Percentiles rank a stretch among this genome's conserved stretches.
These are phyloP conservation scores for Zalerion maritima DNA, from an alignment of 495 filamentous ascomycete genomes.

Conservation along the genomic window DNA sequence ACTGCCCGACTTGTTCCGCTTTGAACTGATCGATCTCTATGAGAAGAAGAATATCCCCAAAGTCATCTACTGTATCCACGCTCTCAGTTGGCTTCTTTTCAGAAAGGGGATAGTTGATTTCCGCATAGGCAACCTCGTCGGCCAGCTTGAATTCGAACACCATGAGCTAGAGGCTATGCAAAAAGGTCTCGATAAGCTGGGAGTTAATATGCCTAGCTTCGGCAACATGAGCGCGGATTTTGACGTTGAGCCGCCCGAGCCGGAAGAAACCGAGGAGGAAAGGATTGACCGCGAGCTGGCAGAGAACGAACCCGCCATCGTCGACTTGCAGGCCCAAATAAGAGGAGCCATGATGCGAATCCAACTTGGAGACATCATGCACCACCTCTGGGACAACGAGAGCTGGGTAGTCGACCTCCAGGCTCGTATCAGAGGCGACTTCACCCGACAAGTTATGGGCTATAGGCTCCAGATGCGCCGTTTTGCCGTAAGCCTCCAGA, in stretches of 20 bases:
- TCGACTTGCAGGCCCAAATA: constrained; percentile 79
- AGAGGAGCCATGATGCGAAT: constrained; percentile 67
- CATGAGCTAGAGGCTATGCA: constrained; percentile 94
- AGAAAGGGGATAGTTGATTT: constrained; percentile 90
- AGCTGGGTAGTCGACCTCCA: constrained; percentile 66
- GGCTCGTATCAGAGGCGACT: constrained; percentile 61
- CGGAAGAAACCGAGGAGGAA: constrained; percentile 78
- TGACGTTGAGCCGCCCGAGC: constrained; percentile 58
- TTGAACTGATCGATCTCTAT: constrained; percentile 95
- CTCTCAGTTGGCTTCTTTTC: constrained; percentile 87
- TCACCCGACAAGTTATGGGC: constrained; percentile 52
- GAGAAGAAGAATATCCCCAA: constrained; percentile 99
- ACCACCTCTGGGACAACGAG: constrained; percentile 81
- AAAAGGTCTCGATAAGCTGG: constrained; percentile 88
- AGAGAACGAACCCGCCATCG: constrained; percentile 54
- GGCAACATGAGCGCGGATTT: constrained; percentile 93
- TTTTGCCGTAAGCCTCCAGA: constrained; percentile 67
- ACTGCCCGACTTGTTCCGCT: constrained; percentile 92
- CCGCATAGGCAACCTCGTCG: constrained; percentile 95
- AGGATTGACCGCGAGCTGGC: constrained; percentile 70
- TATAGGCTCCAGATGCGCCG: constrained; percentile 66
- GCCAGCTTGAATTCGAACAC: constrained; percentile 92
- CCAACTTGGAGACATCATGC: constrained; percentile 69
- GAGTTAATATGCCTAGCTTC: constrained; percentile 93
- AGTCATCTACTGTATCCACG: constrained; percentile 97